phyloP scores from a whole-genome alignment of 208 protist genomes.

The Zelonia costaricensis region DNA sequence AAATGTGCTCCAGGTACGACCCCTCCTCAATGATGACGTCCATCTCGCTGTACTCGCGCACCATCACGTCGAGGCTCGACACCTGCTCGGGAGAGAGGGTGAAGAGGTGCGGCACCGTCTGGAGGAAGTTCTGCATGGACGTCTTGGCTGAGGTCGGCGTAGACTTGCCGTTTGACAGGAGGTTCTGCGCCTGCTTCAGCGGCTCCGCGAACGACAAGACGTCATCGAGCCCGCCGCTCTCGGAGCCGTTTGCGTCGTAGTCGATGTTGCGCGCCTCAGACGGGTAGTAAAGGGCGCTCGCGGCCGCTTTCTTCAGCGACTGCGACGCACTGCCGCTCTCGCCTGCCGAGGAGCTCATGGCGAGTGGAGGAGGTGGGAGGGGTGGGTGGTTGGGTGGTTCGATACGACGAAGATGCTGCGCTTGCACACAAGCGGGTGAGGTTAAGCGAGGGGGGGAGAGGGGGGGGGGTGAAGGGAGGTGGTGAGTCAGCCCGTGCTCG shows the following conservation, averaged over 20 bases:
- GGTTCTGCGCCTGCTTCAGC: slow-evolving; percentile 23
- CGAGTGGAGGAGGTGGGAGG: background rate
- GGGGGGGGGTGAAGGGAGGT: too few species aligned
- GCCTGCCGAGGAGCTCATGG: background rate
- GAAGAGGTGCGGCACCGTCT: slow-evolving; percentile 77
- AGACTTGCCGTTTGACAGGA: slow-evolving; percentile 2
- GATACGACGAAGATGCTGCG: too few species aligned
- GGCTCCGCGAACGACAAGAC: slow-evolving; percentile 27
- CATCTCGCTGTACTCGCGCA: slow-evolving; percentile 84
- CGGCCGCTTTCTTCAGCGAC: slow-evolving; percentile 5
- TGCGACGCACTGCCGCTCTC: background rate
- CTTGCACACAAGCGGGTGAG: too few species aligned
- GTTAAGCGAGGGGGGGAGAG: too few species aligned
- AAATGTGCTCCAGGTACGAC: slow-evolving; percentile 66
- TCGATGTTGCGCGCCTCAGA: slow-evolving; percentile 4
- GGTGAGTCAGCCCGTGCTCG: too few species aligned
- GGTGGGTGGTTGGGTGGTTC: background rate
- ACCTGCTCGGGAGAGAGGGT: slow-evolving; percentile 65
- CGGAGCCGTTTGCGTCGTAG: slow-evolving; percentile 16
- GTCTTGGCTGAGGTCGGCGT: slow-evolving; percentile 15
- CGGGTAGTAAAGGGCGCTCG: background rate
- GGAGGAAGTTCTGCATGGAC: slow-evolving; percentile 64
- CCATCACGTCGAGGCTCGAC: slow-evolving; percentile 57
- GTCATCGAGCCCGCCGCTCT: slow-evolving; percentile 21
- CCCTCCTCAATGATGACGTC: slow-evolving; percentile 82